Evolutionary conservation across 345 rosid species (phyloP).

Genomic region (Populus davidiana): DNA sequence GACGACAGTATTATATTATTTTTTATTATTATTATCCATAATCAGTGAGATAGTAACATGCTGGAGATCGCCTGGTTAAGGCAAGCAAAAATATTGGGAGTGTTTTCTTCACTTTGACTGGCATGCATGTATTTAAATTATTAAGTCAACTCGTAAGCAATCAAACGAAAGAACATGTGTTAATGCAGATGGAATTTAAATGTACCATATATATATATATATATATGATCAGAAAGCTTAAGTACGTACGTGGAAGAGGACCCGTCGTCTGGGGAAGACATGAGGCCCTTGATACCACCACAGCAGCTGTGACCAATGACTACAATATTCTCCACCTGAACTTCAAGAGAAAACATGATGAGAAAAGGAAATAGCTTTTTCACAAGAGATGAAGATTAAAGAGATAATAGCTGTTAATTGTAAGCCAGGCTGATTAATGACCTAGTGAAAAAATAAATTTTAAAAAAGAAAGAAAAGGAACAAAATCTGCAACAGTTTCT

Average conservation of each 20-base stretch:
- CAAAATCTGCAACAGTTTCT: neutral
- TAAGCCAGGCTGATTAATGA: neutral
- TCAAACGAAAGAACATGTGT: neutral
- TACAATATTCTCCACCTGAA: conserved; percentile 78
- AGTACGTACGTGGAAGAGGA: conserved; percentile 39
- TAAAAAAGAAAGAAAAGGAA: neutral
- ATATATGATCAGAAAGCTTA: neutral
- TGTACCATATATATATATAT: neutral
- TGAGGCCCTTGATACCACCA: conserved; percentile 96
- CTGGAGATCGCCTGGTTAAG: neutral
- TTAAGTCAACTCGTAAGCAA: neutral
- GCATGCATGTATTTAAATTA: neutral
- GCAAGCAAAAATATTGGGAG: neutral
- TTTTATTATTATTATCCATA: no score
- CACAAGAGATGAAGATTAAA: neutral
- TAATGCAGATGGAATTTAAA: neutral
- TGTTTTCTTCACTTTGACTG: neutral
- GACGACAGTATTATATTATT: no score
- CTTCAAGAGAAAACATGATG: neutral
- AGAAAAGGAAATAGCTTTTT: neutral
- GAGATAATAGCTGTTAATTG: neutral
- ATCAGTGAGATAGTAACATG: no score
- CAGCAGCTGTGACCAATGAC: conserved; percentile 96
- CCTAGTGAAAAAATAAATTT: neutral
- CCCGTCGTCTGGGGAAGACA: conserved; percentile 69